These are phyloP conservation scores for Sphaerostilbella broomeana DNA, from an alignment of 2,329 filamentous ascomycete species.

Conservation along the genomic window DNA sequence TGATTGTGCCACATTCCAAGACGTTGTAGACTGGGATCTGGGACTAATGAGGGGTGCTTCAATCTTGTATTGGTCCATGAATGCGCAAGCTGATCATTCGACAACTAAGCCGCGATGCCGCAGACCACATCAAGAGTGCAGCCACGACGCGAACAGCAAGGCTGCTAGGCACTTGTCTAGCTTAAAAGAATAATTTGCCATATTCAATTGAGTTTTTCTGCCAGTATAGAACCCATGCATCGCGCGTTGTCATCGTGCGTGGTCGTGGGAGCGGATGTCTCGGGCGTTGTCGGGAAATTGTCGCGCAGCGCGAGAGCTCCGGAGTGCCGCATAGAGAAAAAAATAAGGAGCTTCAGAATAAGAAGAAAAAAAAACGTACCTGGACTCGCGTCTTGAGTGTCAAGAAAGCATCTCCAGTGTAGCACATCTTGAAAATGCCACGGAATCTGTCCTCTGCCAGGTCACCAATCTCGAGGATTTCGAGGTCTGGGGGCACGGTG, in stretches of 20 bases:
- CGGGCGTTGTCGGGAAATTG: conserved; percentile 17
- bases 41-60: conserved; percentile 3
- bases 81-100: too few relatives aligned
- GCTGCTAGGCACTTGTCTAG: conserved; percentile 10
- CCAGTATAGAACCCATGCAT: conserved; percentile 1
- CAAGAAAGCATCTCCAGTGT: conserved; percentile 89
- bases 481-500: conserved; percentile 86
- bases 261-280: conserved; percentile 8
- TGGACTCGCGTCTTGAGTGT: conserved; percentile 95
- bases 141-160: too few relatives aligned
- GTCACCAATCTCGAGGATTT: conserved; percentile 96
- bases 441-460: conserved; percentile 94
- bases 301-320: conserved; percentile 12
- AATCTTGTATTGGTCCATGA: too few relatives aligned
- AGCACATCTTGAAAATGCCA: conserved; percentile 99
- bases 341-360: conserved; percentile 6
- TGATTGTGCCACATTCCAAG: conserved; percentile 1
- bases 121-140: too few relatives aligned
- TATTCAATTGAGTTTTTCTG: conserved; percentile 2
- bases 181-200: neutral
- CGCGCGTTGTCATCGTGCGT: conserved; percentile 2
- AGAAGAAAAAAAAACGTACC: conserved; percentile 41
- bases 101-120: too few relatives aligned
- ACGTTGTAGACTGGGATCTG: too few relatives aligned
- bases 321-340: too few relatives aligned